Evolutionary conservation across 1,284 basidiomycete genomes (phyloP).

Genomic region (Naganishia sp.): DNA sequence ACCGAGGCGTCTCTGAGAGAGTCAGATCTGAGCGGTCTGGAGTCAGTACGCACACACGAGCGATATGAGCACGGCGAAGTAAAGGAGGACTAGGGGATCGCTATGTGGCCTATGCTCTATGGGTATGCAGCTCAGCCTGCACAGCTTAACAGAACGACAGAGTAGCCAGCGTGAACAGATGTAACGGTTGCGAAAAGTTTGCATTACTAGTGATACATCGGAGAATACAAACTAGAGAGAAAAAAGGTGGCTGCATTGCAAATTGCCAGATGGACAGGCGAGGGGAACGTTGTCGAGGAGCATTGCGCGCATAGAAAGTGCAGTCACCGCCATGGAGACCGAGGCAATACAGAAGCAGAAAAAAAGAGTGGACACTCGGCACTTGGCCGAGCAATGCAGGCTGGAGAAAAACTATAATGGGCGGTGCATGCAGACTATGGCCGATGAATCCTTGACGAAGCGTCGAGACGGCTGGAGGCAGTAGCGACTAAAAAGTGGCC

Average conservation of each 20-base stretch:
- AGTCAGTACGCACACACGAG: no score
- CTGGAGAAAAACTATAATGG: constrained; percentile 20
- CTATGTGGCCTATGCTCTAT: no score
- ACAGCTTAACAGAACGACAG: no score
- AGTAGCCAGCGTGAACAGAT: no score
- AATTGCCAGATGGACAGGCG: constrained; percentile 2
- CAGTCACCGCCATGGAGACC: constrained; percentile 1
- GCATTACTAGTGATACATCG: constrained; percentile 26
- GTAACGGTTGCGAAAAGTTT: not conserved
- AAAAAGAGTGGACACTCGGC: constrained; percentile 23
- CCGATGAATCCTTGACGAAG: constrained; percentile 6
- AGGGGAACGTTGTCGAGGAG: constrained; percentile 6
- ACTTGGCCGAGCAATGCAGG: constrained; percentile 16
- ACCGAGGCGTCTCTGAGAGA: no score
- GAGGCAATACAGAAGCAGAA: constrained; percentile 14
- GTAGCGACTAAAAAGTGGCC: not conserved
- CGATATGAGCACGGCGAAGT: no score
- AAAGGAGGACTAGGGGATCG: no score
- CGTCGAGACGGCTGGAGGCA: not conserved
- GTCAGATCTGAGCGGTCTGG: no score
- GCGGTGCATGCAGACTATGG: constrained; percentile 16
- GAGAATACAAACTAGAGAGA: constrained; percentile 19
- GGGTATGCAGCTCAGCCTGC: no score
- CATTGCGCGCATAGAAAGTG: constrained; percentile 13
- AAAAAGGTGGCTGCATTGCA: not conserved